Base-by-base conservation (phyloP, 2,329 filamentous ascomycete genomes). In the Zasmidium cellare region DNA sequence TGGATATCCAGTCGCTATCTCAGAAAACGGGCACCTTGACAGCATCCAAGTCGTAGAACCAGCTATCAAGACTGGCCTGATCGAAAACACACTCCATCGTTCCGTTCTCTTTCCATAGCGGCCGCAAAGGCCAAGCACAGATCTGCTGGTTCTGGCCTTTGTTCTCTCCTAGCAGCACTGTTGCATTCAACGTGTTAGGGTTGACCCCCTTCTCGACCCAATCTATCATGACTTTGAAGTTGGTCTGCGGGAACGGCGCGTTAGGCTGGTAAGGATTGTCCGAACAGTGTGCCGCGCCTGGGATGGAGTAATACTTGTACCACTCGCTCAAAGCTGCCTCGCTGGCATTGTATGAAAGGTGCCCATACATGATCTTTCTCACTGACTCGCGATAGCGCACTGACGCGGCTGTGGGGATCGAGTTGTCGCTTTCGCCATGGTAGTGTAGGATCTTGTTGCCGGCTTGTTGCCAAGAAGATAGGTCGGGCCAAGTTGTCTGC, bases 371-470 rank as follows among this genome's bases (percentile, higher is more conserved):
- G 69, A 78, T 73, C 2, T 64, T 65, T 41, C 79, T 78, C 35
- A 85, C 82, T 2, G 80, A 79, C 54, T 85, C 75, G 70, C 76
- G 80, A 74, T 84, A 86, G 65, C 78, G 80, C 1, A 84, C 77
- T 0, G 81, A 84, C 0, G 80, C 82, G 3, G 75, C 81, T 1
- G 83, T 69, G 1, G 82, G 82, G 59, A 86, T 74, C 6, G 75
- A 78, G 14, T 75, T 69, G 67, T 85, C 84, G 0, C 78, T 80
- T 69, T 85, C 82, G 53, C 82, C 83, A 70, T 86, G 83, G 73
- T 78, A 84, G 68, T 85, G 82, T 11, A 86, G 71, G 3, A 86
- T 70, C 69, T 86, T 86, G 52, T 81, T 82, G 22, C 82, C 83
- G 0, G 74, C 64, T 2, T 72, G 56, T 28, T 80, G 72, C 74